phyloP scores from a whole-genome alignment of 2,329 filamentous ascomycete species.

The Exserohilum rostratum region DNA sequence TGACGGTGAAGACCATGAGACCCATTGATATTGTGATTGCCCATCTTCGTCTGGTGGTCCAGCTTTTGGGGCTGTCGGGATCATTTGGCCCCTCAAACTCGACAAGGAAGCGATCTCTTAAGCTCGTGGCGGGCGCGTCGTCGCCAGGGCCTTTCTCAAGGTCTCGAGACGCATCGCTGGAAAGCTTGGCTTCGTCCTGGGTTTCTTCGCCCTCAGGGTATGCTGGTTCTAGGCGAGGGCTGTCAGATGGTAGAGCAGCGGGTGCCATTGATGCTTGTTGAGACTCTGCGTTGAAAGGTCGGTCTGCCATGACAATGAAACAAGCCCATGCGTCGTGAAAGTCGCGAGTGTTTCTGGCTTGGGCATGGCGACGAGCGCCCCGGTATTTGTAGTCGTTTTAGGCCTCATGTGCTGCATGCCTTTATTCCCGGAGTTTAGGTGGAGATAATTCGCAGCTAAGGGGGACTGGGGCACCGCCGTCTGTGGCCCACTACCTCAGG shows the following conservation, averaged over 20 bases:
- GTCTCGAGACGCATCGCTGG: constrained; percentile 4
- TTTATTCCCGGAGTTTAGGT: constrained; percentile 19
- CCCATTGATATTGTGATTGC: constrained; percentile 70
- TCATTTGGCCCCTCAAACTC: constrained; percentile 76
- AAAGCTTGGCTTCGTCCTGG: constrained; percentile 5
- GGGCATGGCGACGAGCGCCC: not conserved
- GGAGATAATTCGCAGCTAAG: constrained; percentile 4
- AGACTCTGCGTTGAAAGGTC: not conserved
- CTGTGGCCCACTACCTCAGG: not conserved
- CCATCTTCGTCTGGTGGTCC: constrained; percentile 71
- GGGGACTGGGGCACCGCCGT: not conserved
- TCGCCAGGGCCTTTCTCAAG: constrained; percentile 13
- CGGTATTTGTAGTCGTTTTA: constrained; percentile 10
- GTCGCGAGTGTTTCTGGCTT: not conserved
- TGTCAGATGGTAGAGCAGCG: not conserved
- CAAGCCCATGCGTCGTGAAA: not conserved
- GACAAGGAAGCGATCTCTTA: constrained; percentile 56
- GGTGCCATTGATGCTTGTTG: not conserved
- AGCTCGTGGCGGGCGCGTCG: not conserved
- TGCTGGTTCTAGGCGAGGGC: not conserved
- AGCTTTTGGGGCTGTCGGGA: constrained; percentile 73
- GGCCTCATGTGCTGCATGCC: not conserved
- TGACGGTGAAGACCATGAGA: constrained; percentile 46
- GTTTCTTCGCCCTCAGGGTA: constrained; percentile 8
- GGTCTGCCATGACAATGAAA: constrained; percentile 1